Evolutionary conservation across 2,329 filamentous ascomycete genomes (phyloP), one percentile per base, ranked within the genome.

Genomic region (Monosporascus ibericus): DNA sequence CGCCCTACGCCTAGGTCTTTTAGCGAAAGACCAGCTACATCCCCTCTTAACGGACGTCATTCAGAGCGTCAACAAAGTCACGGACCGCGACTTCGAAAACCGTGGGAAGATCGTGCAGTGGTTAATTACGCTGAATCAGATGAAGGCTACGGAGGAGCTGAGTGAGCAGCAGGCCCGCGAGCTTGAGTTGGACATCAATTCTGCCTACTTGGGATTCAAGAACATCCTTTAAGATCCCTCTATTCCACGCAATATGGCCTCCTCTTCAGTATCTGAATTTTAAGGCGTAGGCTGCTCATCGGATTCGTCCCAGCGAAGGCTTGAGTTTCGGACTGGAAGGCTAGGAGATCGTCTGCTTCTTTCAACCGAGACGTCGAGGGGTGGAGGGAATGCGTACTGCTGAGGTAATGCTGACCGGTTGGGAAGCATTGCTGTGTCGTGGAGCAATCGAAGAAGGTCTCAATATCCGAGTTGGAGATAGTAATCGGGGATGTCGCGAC

Each of bases 61-160:
- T 56, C 92, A 96, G 65, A 92, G 90, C 3, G 92, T 96, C 58
- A 97, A 97, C 72, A 94, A 95, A 66, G 94, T 99, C 58, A 96
- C 92, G 3, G 91, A 95, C 68, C 83, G 86, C 57, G 92, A 97
- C 64, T 99, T 99, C 68, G 92, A 97, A 61, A 92, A 87, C 66
- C 86, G 95, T 60, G 91, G 89, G 62, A 97, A 97, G 79, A 97
- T 99, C 62, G 91, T 99, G 52, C 92, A 96, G 69, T 99, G 94
- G 94, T 79, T 99, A 60, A 99, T 99, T 63, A 88, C 90, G 6
- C 76, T 99, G 58, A 99, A 99, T 68, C 92, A 96, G 72, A 97
- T 99, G 94, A 90, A 90, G 66, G 94, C 92, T 8, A 91, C 90
- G 1, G 92, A 97, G 64, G 91, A 96, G 68, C 71, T 99, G 60